A percentile compares a stretch with the other conserved stretches of the same genome.
Evolutionary conservation across 2,329 filamentous ascomycete genomes (phyloP).

Genomic region (Sphaerulina vaccinii): DNA sequence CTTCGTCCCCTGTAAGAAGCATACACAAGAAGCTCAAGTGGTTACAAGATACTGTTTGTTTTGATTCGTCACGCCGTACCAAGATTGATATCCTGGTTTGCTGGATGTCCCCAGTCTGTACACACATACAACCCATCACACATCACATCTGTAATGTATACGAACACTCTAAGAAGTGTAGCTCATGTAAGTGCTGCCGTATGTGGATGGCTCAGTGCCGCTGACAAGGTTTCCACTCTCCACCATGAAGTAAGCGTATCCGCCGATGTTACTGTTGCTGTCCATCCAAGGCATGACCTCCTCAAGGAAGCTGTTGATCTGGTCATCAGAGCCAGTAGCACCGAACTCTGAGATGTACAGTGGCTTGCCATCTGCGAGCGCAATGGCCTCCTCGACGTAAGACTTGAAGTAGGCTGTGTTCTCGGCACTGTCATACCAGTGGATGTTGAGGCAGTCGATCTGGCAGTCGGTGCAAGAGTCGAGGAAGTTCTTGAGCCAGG

Average conservation of each 20-base stretch:
- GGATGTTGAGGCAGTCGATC: slow-evolving; percentile 61
- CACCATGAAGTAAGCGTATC: slow-evolving; percentile 41
- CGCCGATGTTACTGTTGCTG: slow-evolving; percentile 39
- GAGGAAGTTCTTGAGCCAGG: slow-evolving; percentile 58
- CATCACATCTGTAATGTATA: neutral
- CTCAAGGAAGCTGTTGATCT: slow-evolving; percentile 50
- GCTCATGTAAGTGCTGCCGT: slow-evolving; percentile 34
- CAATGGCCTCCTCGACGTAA: slow-evolving; percentile 50
- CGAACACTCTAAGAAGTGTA: slow-evolving; percentile 20
- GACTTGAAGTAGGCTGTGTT: slow-evolving; percentile 54
- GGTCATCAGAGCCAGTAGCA: slow-evolving; percentile 47
- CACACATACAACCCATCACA: neutral
- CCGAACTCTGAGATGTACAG: slow-evolving; percentile 68
- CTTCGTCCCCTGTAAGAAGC: slow-evolving; percentile 4
- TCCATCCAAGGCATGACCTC: slow-evolving; percentile 51
- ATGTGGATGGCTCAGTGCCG: slow-evolving; percentile 33
- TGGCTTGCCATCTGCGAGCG: slow-evolving; percentile 38
- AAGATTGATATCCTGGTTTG: neutral
- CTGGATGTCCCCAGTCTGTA: neutral
- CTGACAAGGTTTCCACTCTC: slow-evolving; percentile 37
- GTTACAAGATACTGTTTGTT: slow-evolving; percentile 5
- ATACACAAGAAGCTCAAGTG: slow-evolving; percentile 16
- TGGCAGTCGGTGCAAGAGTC: slow-evolving; percentile 45
- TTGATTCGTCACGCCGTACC: slow-evolving; percentile 6
- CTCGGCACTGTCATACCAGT: slow-evolving; percentile 60